A percentile compares a stretch with the other conserved stretches of the same genome.
These are phyloP conservation scores for Lichenothelia convexa DNA, from an alignment of 495 filamentous ascomycete genomes.

Conservation along the genomic window DNA sequence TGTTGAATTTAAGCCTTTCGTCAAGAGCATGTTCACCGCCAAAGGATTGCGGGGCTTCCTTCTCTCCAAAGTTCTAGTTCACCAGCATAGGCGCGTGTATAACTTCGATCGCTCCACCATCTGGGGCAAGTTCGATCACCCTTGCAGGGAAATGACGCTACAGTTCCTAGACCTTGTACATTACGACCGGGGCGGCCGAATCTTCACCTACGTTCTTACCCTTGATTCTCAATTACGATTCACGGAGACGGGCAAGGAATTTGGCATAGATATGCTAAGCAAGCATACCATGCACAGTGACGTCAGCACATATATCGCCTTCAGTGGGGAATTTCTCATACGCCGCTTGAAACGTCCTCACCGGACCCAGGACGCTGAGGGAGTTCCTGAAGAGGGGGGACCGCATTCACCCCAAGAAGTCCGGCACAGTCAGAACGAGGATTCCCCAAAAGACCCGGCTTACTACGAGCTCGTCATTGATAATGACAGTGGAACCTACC, in stretches of 20 bases:
- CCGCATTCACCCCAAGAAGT: too few relatives aligned
- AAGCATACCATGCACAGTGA: conserved; percentile 95
- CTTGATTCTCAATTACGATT: conserved; percentile 73
- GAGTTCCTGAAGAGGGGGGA: conserved; percentile 6
- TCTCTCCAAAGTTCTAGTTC: conserved; percentile 67
- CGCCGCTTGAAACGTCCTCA: conserved; percentile 35
- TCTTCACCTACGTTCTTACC: conserved; percentile 86
- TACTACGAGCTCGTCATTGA: conserved; percentile 83
- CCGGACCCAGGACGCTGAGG: conserved; percentile 7
- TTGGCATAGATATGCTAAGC: conserved; percentile 74
- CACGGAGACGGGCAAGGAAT: conserved; percentile 87
- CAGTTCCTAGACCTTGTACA: conserved; percentile 78
- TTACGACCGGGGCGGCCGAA: conserved; percentile 62
- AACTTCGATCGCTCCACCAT: conserved; percentile 61
- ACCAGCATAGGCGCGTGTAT: conserved; percentile 78
- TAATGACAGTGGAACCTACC: conserved; percentile 87
- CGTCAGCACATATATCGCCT: conserved; percentile 76
- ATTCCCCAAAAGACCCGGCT: conserved; percentile 34
- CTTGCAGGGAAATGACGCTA: conserved; percentile 41
- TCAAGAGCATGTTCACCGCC: conserved; percentile 72
- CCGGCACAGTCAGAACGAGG: conserved; percentile 20
- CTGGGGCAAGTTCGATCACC: conserved; percentile 38
- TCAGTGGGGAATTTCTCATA: conserved; percentile 83
- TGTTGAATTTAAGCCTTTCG: conserved; percentile 81
- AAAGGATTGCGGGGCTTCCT: conserved; percentile 58